These are phyloP conservation scores for Sclerotinia nivalis DNA, from an alignment of 2,329 filamentous ascomycete species.

Conservation along the genomic window DNA sequence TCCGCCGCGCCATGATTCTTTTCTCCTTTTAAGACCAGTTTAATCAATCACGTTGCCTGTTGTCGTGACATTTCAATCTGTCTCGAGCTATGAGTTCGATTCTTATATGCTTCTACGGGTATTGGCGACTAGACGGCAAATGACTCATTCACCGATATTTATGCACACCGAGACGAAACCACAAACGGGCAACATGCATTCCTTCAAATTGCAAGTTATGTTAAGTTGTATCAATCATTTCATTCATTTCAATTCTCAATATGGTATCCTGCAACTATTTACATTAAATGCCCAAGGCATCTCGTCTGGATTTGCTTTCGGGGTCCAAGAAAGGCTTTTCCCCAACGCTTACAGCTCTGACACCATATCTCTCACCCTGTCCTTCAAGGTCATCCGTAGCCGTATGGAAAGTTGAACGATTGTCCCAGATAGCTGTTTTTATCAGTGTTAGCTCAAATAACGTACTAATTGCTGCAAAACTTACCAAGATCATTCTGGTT, in stretches of 20 bases:
- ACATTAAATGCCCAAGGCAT: slow-evolving; percentile 40
- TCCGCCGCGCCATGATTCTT: not conserved
- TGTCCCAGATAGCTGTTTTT: slow-evolving; percentile 55
- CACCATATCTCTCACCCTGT: slow-evolving; percentile 49
- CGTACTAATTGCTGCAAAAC: not conserved
- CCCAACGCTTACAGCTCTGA: slow-evolving; percentile 52
- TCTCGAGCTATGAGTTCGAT: not conserved
- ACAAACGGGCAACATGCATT: not conserved
- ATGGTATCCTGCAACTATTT: not conserved
- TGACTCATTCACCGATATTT: slow-evolving; percentile 10
- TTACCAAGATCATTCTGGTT: slow-evolving; percentile 40
- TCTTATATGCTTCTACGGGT: not conserved
- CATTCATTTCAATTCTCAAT: not conserved
- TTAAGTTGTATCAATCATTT: not conserved
- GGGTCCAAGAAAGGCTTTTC: slow-evolving; percentile 54
- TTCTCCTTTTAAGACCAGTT: not conserved
- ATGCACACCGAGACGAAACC: not conserved
- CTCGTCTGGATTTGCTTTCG: slow-evolving; percentile 46
- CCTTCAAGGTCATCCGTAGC: slow-evolving; percentile 55
- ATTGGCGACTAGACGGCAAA: not conserved
- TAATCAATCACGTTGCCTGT: not conserved
- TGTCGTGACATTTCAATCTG: not conserved
- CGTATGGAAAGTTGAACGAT: slow-evolving; percentile 54
- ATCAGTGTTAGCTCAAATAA: not conserved
- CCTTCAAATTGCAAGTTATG: not conserved